A percentile compares a stretch with the other conserved stretches of the same genome.
These are phyloP conservation scores for Tanacetum coccineum DNA, from an alignment of 129 eudicot genomes.

Conservation along the genomic window DNA sequence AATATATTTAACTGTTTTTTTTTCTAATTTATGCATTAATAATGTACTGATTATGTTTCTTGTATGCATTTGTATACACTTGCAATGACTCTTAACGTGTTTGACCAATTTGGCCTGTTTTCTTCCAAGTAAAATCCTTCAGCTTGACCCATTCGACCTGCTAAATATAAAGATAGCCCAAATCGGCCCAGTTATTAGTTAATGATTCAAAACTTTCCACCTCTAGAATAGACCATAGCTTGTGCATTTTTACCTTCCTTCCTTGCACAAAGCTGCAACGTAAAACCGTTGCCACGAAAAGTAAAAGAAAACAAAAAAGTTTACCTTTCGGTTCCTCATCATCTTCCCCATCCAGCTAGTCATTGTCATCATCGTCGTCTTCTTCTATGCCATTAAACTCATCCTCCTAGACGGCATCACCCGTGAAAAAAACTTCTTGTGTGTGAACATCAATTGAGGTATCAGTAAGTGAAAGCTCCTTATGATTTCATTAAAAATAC, in stretches of 20 bases:
- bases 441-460: no score
- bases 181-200: neutral
- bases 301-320: neutral
- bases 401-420: no score
- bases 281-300: neutral
- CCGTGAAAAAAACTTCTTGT: no score
- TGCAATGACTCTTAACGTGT: neutral
- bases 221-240: neutral
- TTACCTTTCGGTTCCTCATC: neutral
- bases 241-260: neutral
- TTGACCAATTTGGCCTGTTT: neutral
- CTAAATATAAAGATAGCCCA: neutral
- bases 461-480: no score
- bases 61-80: neutral
- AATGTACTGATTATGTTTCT: neutral
- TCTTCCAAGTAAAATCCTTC: neutral
- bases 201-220: neutral
- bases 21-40: neutral
- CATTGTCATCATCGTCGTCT: neutral
- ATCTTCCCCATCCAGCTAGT: neutral
- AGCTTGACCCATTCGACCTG: neutral
- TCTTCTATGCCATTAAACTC: constrained; percentile 3
- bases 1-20: neutral
- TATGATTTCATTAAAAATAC: no score
- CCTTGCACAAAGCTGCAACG: neutral